These are phyloP conservation scores for Globisporangium nagaii DNA, from an alignment of 352 stramenopile genomes.

Conservation along the genomic window DNA sequence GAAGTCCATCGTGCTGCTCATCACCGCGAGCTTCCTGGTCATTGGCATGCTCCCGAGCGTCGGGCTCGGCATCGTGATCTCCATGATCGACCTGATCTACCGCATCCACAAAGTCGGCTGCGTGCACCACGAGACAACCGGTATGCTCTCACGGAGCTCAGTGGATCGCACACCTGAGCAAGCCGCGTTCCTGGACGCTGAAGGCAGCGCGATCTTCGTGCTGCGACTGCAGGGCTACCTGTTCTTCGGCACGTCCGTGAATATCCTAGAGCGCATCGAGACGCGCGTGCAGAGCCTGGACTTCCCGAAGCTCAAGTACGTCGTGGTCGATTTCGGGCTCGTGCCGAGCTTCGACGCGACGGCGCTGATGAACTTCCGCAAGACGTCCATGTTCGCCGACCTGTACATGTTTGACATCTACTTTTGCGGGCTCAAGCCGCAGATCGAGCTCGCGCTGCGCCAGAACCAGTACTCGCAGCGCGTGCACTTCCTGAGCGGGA, in stretches of 20 bases:
- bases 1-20: constrained; percentile 52
- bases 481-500: constrained; percentile 42
- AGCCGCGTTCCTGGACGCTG: constrained; percentile 36
- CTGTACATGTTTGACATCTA: constrained; percentile 74
- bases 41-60: constrained; percentile 74
- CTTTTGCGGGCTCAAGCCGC: constrained; percentile 58
- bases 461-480: constrained; percentile 41
- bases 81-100: constrained; percentile 74
- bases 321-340: constrained; percentile 78
- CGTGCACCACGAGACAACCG: constrained; percentile 71
- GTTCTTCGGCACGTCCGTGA: constrained; percentile 80
- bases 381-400: constrained; percentile 50
- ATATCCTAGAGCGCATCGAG: constrained; percentile 70
- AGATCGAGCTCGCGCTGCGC: constrained; percentile 39
- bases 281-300: constrained; percentile 57
- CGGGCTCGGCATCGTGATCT: constrained; percentile 70
- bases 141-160: constrained; percentile 51
- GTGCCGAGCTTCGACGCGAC: constrained; percentile 76
- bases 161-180: constrained; percentile 67
- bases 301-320: constrained; percentile 49
- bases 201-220: constrained; percentile 63
- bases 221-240: constrained; percentile 74
- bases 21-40: constrained; percentile 63
- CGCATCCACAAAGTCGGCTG: constrained; percentile 75
- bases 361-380: constrained; percentile 71